Conservation (phyloP, 495 filamentous ascomycete species). For the Aspergillus saccharolyticus region DNA sequence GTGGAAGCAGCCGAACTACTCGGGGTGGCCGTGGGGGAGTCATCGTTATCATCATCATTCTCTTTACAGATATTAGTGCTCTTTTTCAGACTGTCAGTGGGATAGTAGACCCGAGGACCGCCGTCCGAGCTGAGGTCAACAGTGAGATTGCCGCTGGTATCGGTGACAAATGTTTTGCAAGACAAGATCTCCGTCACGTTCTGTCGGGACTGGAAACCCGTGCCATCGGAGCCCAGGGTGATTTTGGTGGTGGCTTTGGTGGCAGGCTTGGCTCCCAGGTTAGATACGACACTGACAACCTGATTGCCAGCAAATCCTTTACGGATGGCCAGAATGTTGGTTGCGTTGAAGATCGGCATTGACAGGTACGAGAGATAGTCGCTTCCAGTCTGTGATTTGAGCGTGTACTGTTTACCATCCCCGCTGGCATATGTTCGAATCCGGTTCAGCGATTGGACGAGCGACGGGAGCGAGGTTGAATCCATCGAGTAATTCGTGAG, state of each 20-base stretch:
- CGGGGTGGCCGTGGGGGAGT: not conserved
- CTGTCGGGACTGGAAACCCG: not conserved
- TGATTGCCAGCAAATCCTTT: conserved; percentile 2
- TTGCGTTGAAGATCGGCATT: not conserved
- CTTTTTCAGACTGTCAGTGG: not conserved
- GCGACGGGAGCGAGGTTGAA: not conserved
- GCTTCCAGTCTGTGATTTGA: not conserved
- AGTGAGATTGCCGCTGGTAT: not conserved
- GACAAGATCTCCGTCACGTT: conserved; percentile 3
- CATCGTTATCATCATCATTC: too few species aligned
- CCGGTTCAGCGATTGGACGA: conserved; percentile 4
- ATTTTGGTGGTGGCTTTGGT: conserved; percentile 2
- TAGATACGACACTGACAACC: conserved; percentile 5
- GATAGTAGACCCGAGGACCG: conserved; percentile 2
- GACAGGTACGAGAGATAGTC: conserved; percentile 3
- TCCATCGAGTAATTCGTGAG: conserved; percentile 1
- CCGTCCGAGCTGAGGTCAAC: conserved; percentile 4
- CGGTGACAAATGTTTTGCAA: conserved; percentile 3
- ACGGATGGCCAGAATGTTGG: conserved; percentile 1
- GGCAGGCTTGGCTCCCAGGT: conserved; percentile 4
- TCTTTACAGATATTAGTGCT: not conserved
- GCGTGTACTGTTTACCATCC: not conserved
- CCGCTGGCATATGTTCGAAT: conserved; percentile 1
- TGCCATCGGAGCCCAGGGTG: conserved; percentile 1
- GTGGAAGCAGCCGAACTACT: not conserved